phyloP scores from a whole-genome alignment of 2,329 filamentous ascomycete genomes.

The Penicillium sp. region DNA sequence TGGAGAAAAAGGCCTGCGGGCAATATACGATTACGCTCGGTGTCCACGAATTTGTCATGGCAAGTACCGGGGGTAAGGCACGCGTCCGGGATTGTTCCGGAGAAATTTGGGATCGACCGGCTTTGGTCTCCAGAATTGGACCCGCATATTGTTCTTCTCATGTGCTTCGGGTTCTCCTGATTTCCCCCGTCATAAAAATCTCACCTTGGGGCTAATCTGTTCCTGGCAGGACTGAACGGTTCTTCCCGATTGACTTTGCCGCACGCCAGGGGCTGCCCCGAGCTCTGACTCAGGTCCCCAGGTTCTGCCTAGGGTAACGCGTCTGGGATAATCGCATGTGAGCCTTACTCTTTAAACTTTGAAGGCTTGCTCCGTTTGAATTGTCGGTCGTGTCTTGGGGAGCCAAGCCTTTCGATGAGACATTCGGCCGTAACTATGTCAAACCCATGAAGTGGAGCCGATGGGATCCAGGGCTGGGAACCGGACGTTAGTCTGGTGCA shows the following conservation, averaged over 20 bases:
- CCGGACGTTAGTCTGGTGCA: not conserved
- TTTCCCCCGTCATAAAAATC: not conserved
- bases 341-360: not conserved
- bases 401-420: not conserved
- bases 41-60: not conserved
- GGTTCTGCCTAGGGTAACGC: not conserved
- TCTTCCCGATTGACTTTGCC: not conserved
- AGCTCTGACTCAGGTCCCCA: not conserved
- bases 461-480: not conserved
- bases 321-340: not conserved
- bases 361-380: not conserved
- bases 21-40: not conserved
- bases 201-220: not conserved
- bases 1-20: not conserved
- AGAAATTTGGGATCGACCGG: not conserved
- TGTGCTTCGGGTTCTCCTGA: not conserved
- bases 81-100: not conserved
- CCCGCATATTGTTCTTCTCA: too few species aligned
- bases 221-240: not conserved
- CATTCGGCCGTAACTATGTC: not conserved
- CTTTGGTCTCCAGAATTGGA: not conserved
- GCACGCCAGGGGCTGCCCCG: not conserved
- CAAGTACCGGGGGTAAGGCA: not conserved
- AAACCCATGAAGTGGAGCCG: constrained; percentile 9
- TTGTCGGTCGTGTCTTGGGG: not conserved